A percentile compares a stretch with the other conserved stretches of the same genome.
Evolutionary conservation across 2,329 filamentous ascomycete species (phyloP).

Genomic region (Cryoendolithus antarcticus): DNA sequence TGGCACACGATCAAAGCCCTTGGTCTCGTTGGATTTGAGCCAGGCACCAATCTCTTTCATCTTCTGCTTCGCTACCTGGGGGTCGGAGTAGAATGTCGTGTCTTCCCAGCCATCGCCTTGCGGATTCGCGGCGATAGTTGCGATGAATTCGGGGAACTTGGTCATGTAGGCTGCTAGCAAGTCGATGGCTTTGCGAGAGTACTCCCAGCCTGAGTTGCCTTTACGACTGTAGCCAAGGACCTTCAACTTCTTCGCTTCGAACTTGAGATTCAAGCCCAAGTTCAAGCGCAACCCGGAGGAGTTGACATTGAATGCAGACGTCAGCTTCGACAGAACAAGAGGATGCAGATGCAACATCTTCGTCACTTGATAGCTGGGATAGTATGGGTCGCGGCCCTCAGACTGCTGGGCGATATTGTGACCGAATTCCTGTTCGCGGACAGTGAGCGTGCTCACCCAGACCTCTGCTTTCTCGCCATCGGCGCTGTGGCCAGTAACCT

Average conservation of each 20-base stretch:
- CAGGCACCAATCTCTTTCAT: constrained; percentile 90
- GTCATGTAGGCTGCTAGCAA: constrained; percentile 83
- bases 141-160: constrained; percentile 90
- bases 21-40: constrained; percentile 84
- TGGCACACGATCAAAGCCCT: constrained; percentile 88
- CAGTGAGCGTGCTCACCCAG: constrained; percentile 59
- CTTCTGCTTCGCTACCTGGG: constrained; percentile 58
- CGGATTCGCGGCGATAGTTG: constrained; percentile 71
- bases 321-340: constrained; percentile 86
- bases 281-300: constrained; percentile 77
- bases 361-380: constrained; percentile 79
- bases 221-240: constrained; percentile 91
- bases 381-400: constrained; percentile 62
- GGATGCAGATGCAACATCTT: constrained; percentile 70
- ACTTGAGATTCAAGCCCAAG: constrained; percentile 89
- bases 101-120: constrained; percentile 74
- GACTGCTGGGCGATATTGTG: constrained; percentile 58
- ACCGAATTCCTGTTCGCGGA: constrained; percentile 70
- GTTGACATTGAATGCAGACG: constrained; percentile 79
- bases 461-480: constrained; percentile 64
- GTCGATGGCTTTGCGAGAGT: constrained; percentile 70
- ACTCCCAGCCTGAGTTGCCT: constrained; percentile 82
- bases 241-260: constrained; percentile 89
- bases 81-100: constrained; percentile 70
- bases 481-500: constrained; percentile 60